Percentiles rank a stretch among this genome's conserved stretches.
Conservation (phyloP, 768 basidiomycete species). For the Asterophora lycoperdoides region DNA sequence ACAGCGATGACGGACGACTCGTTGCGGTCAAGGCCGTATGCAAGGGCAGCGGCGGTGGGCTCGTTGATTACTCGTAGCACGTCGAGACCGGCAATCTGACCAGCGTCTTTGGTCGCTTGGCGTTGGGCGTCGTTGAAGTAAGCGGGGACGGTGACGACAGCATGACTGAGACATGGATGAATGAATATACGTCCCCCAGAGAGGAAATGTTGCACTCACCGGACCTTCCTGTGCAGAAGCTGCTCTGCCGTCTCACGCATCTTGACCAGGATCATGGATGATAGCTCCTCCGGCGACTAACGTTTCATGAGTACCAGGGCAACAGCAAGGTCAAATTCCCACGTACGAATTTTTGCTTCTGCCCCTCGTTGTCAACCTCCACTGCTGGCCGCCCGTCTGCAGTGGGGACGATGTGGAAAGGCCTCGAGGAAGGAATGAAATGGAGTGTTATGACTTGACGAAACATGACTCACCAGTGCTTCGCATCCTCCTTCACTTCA, state of each 20-base stretch:
- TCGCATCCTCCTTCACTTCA: conserved; percentile 89
- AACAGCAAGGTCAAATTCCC: background rate
- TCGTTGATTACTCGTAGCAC: conserved; percentile 99
- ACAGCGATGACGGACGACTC: conserved; percentile 90
- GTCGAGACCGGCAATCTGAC: conserved; percentile 95
- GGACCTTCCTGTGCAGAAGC: conserved; percentile 88
- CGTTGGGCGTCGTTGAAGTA: conserved; percentile 99
- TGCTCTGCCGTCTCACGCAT: conserved; percentile 97
- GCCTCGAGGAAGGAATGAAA: conserved; percentile 42
- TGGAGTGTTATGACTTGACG: background rate
- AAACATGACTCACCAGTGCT: conserved; percentile 60
- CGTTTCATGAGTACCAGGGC: conserved; percentile 11
- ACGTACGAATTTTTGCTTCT: conserved; percentile 76
- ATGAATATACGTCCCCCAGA: background rate
- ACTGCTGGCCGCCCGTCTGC: conserved; percentile 75
- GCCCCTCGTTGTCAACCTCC: conserved; percentile 81
- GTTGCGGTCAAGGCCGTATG: conserved; percentile 91
- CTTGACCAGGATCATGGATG: conserved; percentile 84
- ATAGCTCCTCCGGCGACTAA: conserved; percentile 81
- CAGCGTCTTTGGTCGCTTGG: conserved; percentile 97
- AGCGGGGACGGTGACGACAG: conserved; percentile 93
- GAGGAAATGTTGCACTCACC: conserved; percentile 52
- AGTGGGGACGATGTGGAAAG: conserved; percentile 73
- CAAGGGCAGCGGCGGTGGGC: conserved; percentile 96
- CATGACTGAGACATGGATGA: conserved; percentile 48